Evolutionary conservation across 192 early-diverging fungal species (phyloP).

Genomic region (Coemansia sp.): DNA sequence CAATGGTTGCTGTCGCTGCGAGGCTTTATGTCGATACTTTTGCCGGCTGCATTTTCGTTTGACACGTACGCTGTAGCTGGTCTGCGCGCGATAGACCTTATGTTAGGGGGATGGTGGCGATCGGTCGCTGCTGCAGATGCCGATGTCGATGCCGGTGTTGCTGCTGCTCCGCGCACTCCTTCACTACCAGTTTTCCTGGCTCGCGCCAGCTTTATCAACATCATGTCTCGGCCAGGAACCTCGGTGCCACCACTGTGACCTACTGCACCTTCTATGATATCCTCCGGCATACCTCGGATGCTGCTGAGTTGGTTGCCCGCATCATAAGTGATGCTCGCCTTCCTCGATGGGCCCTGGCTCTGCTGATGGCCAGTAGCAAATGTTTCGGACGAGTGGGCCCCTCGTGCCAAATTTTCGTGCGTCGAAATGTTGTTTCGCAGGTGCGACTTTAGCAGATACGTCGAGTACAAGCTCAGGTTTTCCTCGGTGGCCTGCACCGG

Average conservation of each 20-base stretch:
- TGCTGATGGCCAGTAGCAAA: constrained; percentile 11
- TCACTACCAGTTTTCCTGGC: neutral
- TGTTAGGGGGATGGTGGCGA: no score
- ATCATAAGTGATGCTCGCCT: no score
- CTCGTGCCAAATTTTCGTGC: constrained; percentile 1
- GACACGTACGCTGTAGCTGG: neutral
- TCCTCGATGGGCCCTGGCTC: no score
- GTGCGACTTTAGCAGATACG: constrained; percentile 48
- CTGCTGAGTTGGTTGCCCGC: no score
- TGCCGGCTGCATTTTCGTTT: neutral
- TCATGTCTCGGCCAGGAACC: neutral
- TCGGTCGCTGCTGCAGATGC: no score
- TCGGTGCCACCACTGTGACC: no score
- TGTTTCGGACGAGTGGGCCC: constrained; percentile 9
- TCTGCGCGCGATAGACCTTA: neutral
- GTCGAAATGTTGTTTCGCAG: constrained; percentile 39
- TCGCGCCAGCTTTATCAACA: neutral
- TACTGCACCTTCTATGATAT: no score
- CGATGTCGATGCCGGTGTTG: neutral
- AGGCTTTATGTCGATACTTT: neutral
- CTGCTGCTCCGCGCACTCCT: neutral
- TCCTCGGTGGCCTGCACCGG: constrained; percentile 2
- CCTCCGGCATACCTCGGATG: no score
- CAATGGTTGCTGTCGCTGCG: neutral
- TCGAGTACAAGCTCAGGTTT: constrained; percentile 32